Base-by-base conservation (phyloP, 192 early-diverging fungal species). In the Lobosporangium transversale region DNA sequence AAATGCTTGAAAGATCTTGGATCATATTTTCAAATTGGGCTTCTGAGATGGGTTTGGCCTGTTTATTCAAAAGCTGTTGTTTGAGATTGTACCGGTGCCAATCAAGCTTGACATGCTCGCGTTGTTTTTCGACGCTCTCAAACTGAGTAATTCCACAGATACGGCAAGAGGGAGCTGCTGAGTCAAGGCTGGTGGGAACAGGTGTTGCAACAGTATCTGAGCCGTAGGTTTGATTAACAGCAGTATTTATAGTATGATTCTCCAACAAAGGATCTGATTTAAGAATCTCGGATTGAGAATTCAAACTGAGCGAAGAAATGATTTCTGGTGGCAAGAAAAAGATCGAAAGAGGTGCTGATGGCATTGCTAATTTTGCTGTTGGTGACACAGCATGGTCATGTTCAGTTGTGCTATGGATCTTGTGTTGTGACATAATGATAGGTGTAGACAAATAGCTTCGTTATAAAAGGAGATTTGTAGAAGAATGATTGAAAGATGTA, bases 1-100 rank as follows among this genome's bases (percentile, higher is more conserved):
- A 86, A 17, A 86, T 60, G 54, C 85, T 86, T 1, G 73, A 76
- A 3, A 76, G 54, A 82, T 86, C 86, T 43, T 69, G 81, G 18
- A 87, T 58, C 58, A 87, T 68, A 33, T 81, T 76, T 43, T 87
- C 84, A 61, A 89, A 87, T 37, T 79, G 60, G 24, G 59, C 50
- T 44, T 83, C 83, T 2, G 82, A 47, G 10, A 84, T 78, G 51
- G 87, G 81, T 1, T 43, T 57, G 6, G 66, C 47, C 17, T 53
- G 53, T 11, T 68, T 49, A 44, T 81, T 66, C 12, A 80, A 63
- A 33, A 84, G 43, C 27, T 78, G 66, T 8, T 83, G 81, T 53
- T 87, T 87, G 30, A 87, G 75, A 52, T 89, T 89, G 51, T 83
- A 87, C 11, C 85, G 64, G 59, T 89, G 87, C 86, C 84, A 89